Conservation (phyloP, 345 rosid species). For the Tarenaya hassleriana region DNA sequence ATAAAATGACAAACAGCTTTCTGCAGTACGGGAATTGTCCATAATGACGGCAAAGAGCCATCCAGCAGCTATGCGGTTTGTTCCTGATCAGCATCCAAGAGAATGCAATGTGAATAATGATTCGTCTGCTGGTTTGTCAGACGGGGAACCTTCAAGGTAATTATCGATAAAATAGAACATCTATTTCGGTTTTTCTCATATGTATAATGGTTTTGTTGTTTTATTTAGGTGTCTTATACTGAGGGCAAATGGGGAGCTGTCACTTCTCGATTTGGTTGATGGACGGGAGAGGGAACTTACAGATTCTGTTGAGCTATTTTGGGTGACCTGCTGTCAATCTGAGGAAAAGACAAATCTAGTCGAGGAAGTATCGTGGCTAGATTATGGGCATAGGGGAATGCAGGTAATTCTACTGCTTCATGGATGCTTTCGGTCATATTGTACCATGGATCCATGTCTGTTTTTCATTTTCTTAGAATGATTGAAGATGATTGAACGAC, state of each 20-base stretch:
- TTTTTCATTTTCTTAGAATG: constrained; percentile 1
- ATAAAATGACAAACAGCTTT: constrained; percentile 99
- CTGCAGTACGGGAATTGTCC: constrained; percentile 99
- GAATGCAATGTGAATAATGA: constrained; percentile 40
- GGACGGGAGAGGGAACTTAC: constrained; percentile 96
- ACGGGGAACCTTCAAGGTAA: constrained; percentile 83
- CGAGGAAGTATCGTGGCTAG: constrained; percentile 98
- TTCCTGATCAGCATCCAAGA: constrained; percentile 76
- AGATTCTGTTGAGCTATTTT: constrained; percentile 89
- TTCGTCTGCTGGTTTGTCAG: constrained; percentile 44
- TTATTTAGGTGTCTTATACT: constrained; percentile 77
- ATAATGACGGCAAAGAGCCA: constrained; percentile 99
- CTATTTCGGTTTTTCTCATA: constrained; percentile 15
- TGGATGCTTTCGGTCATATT: background rate
- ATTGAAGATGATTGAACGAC: background rate
- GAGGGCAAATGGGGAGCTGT: constrained; percentile 91
- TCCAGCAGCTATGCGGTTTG: constrained; percentile 99
- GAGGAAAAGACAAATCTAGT: constrained; percentile 79
- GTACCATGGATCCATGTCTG: background rate
- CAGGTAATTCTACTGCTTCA: constrained; percentile 53
- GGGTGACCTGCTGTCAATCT: constrained; percentile 97
- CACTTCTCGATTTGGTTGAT: constrained; percentile 93
- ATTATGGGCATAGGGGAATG: constrained; percentile 97
- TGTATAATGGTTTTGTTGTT: constrained; percentile 23
- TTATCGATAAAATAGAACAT: constrained; percentile 15